These are phyloP conservation scores for Neopestalotiopsis sp. DNA, from an alignment of 2,329 filamentous ascomycete genomes.

Conservation along the genomic window DNA sequence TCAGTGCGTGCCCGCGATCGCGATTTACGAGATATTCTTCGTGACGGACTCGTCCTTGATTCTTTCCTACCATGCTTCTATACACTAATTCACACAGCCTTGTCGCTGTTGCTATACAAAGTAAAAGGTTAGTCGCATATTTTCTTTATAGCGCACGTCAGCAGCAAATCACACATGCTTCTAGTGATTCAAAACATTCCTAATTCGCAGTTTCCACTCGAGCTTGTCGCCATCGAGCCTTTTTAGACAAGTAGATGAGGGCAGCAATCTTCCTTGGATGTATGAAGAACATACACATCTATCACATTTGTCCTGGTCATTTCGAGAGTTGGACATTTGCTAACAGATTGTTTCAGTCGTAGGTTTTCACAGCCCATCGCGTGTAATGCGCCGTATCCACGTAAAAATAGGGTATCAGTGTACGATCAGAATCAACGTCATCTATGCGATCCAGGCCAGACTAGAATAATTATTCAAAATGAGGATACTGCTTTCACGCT, in stretches of 20 bases:
- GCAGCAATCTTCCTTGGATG: slow-evolving; percentile 76
- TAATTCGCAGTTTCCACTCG: slow-evolving; percentile 92
- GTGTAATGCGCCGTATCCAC: too few relatives aligned
- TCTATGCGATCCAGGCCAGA: too few relatives aligned
- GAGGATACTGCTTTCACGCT: too few relatives aligned
- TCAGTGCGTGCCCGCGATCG: too few relatives aligned
- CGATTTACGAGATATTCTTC: too few relatives aligned
- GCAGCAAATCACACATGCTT: neutral
- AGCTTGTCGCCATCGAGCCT: slow-evolving; percentile 63
- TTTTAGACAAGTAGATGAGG: slow-evolving; percentile 68
- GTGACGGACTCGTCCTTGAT: too few relatives aligned
- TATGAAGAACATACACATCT: slow-evolving; percentile 53
- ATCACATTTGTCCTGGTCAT: neutral
- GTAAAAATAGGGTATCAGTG: too few relatives aligned
- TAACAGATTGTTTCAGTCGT: neutral
- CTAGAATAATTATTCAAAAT: too few relatives aligned
- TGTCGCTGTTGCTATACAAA: neutral
- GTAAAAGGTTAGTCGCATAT: slow-evolving; percentile 27
- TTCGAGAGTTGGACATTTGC: neutral
- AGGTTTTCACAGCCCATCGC: neutral
- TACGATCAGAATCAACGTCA: too few relatives aligned
- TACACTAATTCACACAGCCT: too few relatives aligned
- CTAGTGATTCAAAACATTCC: slow-evolving; percentile 66
- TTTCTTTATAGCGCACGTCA: slow-evolving; percentile 23
- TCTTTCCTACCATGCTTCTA: too few relatives aligned